A percentile compares a stretch with the other conserved stretches of the same genome.
phyloP scores from a whole-genome alignment of 2,329 filamentous ascomycete genomes.

The Trematosphaeria pertusa region DNA sequence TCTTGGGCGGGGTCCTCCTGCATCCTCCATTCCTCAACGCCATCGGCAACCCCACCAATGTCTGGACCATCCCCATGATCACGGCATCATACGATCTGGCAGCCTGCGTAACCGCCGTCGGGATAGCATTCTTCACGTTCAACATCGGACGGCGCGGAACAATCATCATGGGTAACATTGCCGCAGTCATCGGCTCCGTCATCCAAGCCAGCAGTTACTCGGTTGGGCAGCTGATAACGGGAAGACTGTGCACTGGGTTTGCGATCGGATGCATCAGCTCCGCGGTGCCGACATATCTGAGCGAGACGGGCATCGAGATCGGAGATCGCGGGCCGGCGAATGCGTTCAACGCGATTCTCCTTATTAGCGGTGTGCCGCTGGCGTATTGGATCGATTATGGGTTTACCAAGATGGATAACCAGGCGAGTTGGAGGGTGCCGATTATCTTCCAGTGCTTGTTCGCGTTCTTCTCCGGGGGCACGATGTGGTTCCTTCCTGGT shows the following conservation, averaged over 20 bases:
- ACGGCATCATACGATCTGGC: conserved; percentile 19
- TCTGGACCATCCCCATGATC: conserved; percentile 22
- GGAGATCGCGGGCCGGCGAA: conserved; percentile 9
- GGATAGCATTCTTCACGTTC: conserved; percentile 41
- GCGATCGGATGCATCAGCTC: conserved; percentile 50
- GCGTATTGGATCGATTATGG: conserved; percentile 12
- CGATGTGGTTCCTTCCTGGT: conserved; percentile 20
- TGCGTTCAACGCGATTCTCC: conserved; percentile 9
- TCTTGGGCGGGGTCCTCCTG: conserved; percentile 23
- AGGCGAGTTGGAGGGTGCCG: conserved; percentile 17
- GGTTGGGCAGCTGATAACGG: conserved; percentile 56
- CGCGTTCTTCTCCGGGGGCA: conserved; percentile 16
- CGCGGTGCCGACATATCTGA: conserved; percentile 13
- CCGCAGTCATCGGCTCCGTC: conserved; percentile 47
- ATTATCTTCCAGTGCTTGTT: conserved; percentile 18
- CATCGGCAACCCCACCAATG: conserved; percentile 18
- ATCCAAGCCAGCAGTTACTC: conserved; percentile 42
- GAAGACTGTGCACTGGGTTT: conserved; percentile 58
- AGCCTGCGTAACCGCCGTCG: conserved; percentile 22
- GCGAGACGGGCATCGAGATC: conserved; percentile 12
- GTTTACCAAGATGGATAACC: conserved; percentile 16
- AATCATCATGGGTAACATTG: conserved; percentile 46
- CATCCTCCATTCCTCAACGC: conserved; percentile 20
- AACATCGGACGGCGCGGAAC: conserved; percentile 47
- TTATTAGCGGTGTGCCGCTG: conserved; percentile 12